Evolutionary conservation across 106 monocot species (phyloP).

Genomic region (Vanilla planifolia): DNA sequence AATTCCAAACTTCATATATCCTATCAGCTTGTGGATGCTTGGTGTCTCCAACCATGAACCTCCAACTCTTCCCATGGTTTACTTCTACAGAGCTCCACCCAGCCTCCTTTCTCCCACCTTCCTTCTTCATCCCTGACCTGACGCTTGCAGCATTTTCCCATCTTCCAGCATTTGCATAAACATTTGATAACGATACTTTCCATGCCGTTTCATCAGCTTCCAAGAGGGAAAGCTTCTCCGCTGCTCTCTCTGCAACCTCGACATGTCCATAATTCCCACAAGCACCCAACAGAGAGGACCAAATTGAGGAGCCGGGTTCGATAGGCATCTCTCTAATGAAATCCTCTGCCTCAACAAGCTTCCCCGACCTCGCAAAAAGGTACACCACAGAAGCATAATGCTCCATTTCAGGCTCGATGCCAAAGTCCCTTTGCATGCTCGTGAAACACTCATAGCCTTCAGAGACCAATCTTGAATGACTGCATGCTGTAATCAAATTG

Average conservation of each 20-base stretch:
- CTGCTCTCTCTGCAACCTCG: conserved; percentile 25
- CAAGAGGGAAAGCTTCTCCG: conserved; percentile 15
- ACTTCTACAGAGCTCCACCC: conserved; percentile 47
- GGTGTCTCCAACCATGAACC: conserved; percentile 37
- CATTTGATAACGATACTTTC: conserved; percentile 40
- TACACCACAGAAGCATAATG: conserved; percentile 34
- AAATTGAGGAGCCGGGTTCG: conserved; percentile 16
- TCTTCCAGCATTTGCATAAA: conserved; percentile 23
- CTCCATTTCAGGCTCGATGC: conserved; percentile 26
- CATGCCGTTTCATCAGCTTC: conserved; percentile 18
- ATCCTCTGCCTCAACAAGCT: conserved; percentile 21
- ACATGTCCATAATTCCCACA: conserved; percentile 21
- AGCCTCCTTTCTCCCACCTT: conserved; percentile 26
- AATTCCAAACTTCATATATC: conserved; percentile 33
- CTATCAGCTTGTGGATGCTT: conserved; percentile 29
- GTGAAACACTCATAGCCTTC: conserved; percentile 36
- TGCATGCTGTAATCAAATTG: conserved; percentile 25
- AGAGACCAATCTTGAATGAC: conserved; percentile 21
- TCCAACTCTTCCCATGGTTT: conserved; percentile 17
- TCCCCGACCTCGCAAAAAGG: conserved; percentile 30
- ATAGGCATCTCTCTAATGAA: conserved; percentile 27
- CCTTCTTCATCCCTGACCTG: conserved; percentile 25
- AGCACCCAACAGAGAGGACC: conserved; percentile 34
- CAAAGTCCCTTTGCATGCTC: conserved; percentile 23
- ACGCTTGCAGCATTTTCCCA: conserved; percentile 29